Evolutionary conservation across 108 stramenopile species (phyloP), one percentile per base, ranked within the genome.

Genomic region (Cyclostephanos tholiformis): DNA sequence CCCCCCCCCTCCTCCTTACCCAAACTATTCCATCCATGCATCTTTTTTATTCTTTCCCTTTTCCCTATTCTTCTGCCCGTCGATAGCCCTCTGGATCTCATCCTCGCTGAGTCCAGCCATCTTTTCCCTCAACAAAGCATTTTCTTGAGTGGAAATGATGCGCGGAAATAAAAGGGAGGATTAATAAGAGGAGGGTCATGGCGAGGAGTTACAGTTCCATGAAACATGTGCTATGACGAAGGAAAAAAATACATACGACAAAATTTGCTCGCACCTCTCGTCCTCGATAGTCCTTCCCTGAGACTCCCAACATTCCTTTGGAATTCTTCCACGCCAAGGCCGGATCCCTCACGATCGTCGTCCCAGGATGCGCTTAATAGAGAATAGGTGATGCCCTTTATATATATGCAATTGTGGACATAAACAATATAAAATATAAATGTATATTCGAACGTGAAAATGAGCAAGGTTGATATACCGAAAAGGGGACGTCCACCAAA

Each of bases 291-390:
- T 30, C 92, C 92, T 4, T 85, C 85, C 68, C 82, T 88, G 57
- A 94, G 71, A 71, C 76, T 94, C 2, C 76, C 85, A 0, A 94
- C 20, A 80, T 94, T 94, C 62, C 59, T 85, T 58, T 69, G 29
- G 67, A 91, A 91, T 67, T 94, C 92, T 41, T 94, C 92, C 16
- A 65, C 26, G 14, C 92, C 92, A 26, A 94, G 59, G 9, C 75
- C 66, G 44, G 78, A 80, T 25, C 92, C 92, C 50, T 94, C 90
- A 17, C 86, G 77, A 60, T 94, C 92, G 26, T 69, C 73, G 84
- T 94, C 92, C 92, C 92, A 94, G 6, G 89, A 89, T 10, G 90
- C 84, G 51, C 83, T 84, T 76, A 94, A 73, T 14, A 94, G 79
- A 17, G 92, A 91, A 65, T 91, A 94, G 11, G 92, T 94, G 59